Evolutionary conservation across 75 land plant genomes (phyloP).

Genomic region (Isoetes taiwanensis): DNA sequence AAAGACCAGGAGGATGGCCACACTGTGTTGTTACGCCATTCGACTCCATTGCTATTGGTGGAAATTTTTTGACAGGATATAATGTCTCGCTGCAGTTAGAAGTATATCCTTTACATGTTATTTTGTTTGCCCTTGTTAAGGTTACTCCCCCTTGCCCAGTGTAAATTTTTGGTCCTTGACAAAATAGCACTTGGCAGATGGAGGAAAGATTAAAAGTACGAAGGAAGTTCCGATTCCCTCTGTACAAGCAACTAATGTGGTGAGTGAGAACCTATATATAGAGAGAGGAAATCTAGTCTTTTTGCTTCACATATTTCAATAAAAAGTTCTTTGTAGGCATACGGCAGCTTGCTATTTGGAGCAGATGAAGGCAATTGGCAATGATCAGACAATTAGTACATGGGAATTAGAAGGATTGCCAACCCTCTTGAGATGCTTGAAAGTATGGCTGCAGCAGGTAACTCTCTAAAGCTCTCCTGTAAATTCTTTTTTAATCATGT

Average conservation of each 20-base stretch:
- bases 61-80: slow-evolving; percentile 28
- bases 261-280: background rate
- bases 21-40: slow-evolving; percentile 26
- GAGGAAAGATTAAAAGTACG: slow-evolving; percentile 29
- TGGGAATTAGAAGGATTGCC: slow-evolving; percentile 13
- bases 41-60: slow-evolving; percentile 24
- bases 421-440: background rate
- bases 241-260: slow-evolving; percentile 32
- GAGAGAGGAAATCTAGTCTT: background rate
- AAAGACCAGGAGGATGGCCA: slow-evolving; percentile 32
- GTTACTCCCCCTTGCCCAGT: background rate
- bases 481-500: too few species aligned
- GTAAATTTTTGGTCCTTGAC: background rate
- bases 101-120: slow-evolving; percentile 16
- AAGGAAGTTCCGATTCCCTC: slow-evolving; percentile 24
- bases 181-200: slow-evolving; percentile 22
- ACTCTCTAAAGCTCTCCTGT: too few species aligned
- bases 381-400: background rate
- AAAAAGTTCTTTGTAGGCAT: slow-evolving; percentile 12
- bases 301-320: background rate
- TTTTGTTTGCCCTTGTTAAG: slow-evolving; percentile 7
- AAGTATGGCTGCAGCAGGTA: slow-evolving; percentile 11
- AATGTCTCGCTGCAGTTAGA: slow-evolving; percentile 25
- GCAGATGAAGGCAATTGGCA: slow-evolving; percentile 3
- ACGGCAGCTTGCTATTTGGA: slow-evolving; percentile 22